Percentiles rank a stretch among this genome's conserved stretches.
These are phyloP conservation scores for Silene vulgaris DNA, from an alignment of 179 eudicot species.

Conservation along the genomic window DNA sequence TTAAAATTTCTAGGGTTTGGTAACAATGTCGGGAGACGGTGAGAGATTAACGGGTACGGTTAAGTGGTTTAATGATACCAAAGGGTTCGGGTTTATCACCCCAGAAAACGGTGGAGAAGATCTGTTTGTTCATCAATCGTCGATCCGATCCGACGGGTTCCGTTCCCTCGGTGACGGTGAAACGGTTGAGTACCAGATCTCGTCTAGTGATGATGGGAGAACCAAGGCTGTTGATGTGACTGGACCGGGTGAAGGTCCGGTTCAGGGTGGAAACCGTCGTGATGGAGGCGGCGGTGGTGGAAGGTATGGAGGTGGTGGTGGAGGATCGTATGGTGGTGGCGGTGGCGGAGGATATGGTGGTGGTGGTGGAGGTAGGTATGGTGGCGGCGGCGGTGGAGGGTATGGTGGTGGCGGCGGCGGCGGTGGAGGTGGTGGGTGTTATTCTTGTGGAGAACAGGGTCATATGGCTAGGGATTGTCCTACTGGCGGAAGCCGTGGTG, in stretches of 20 bases:
- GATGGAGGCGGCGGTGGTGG: slow-evolving; percentile 35
- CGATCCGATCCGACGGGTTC: slow-evolving; percentile 60
- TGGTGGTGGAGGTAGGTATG: slow-evolving; percentile 23
- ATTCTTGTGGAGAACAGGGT: slow-evolving; percentile 44
- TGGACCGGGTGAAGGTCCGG: slow-evolving; percentile 39
- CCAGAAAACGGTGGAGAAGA: slow-evolving; percentile 62
- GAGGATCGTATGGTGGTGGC: too few relatives aligned
- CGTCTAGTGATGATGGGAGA: slow-evolving; percentile 47
- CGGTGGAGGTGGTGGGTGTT: slow-evolving; percentile 39
- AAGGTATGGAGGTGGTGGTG: slow-evolving; percentile 8
- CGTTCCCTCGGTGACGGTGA: slow-evolving; percentile 61
- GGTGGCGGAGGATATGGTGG: slow-evolving; percentile 33
- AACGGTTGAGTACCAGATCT: slow-evolving; percentile 48
- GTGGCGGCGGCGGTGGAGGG: slow-evolving; percentile 27
- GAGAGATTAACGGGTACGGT: slow-evolving; percentile 43
- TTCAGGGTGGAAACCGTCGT: slow-evolving; percentile 44
- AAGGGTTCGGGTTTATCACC: slow-evolving; percentile 67
- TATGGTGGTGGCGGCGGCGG: slow-evolving; percentile 27
- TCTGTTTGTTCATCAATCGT: slow-evolving; percentile 66
- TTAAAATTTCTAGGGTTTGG: not conserved
- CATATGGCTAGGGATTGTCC: slow-evolving; percentile 58
- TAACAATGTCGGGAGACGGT: slow-evolving; percentile 27
- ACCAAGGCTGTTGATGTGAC: slow-evolving; percentile 67
- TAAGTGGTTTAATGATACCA: slow-evolving; percentile 66
- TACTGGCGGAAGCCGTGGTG: slow-evolving; percentile 1